Base-by-base conservation (phyloP, 1,284 basidiomycete genomes). In the Neolentinus lepideus region DNA sequence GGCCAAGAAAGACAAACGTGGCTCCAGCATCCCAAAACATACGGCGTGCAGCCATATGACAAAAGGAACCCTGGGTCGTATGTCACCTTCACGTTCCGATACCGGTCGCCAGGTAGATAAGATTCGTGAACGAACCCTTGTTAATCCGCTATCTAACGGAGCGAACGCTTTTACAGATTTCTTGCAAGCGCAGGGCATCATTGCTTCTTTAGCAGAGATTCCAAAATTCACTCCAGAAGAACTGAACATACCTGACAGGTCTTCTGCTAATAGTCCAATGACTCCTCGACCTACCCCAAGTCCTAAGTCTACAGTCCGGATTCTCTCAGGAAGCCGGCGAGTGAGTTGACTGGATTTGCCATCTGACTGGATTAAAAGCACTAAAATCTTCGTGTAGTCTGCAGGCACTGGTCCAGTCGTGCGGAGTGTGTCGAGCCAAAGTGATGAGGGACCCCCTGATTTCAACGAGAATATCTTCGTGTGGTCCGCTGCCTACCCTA, bases 61-160 rank as follows among this genome's bases (percentile, higher is more conserved):
- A 66, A 67, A 38, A 58, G 65, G 60, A 50, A 64, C 3, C 66
- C 64, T 2, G 72, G 68, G 16, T 76, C 79, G 16, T 78, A 76
- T 53, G 80, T 85, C 22, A 78, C 80, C 3, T 87, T 87, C 61
- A 70, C 78, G 2, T 87, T 74, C 58, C 64, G 80, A 46, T 87
- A 86, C 64, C 71, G 81, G 31, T 72, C 77, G 33, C 66, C 62
- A 55, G 79, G 83, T 81, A 6, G 4, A 19, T 21, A 9, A 21
- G 11, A 19, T 19, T 10, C 45, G 19, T 11, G 9, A 47, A 9
- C 19, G 19, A 9, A 25, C 6, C 22, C 27, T 4, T 50, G 9
- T 26, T n/a, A 6, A 11, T 50, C n/a, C 47, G 14, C 6, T 12
- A 12, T 31, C 29, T 31, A 12, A 31, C 29, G 29, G 29, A 31